Percentiles rank a stretch among this genome's conserved stretches.
These are phyloP conservation scores for Parachaetomium inaequale DNA, from an alignment of 495 filamentous ascomycete genomes.

Conservation along the genomic window DNA sequence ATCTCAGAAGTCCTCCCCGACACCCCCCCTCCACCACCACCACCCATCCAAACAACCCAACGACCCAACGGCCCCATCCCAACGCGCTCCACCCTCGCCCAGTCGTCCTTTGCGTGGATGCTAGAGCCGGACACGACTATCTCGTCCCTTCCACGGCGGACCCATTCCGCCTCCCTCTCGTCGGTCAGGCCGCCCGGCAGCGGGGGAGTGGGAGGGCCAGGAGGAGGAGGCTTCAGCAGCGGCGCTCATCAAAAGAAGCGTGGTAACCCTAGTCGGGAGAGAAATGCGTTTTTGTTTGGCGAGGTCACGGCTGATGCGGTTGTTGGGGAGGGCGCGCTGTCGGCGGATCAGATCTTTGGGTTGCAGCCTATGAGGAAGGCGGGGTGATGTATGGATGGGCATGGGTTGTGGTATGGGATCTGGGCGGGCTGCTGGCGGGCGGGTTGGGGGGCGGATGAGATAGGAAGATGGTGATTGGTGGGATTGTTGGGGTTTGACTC, in stretches of 20 bases:
- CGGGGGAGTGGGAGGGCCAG: background rate
- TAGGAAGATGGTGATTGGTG: background rate
- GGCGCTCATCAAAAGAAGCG: slow-evolving; percentile 32
- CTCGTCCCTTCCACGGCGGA: slow-evolving; percentile 13
- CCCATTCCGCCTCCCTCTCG: slow-evolving; percentile 5
- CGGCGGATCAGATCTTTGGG: slow-evolving; percentile 45
- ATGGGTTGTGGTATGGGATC: background rate
- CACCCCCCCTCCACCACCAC: slow-evolving; percentile 11
- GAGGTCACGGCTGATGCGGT: slow-evolving; percentile 39
- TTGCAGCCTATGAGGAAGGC: slow-evolving; percentile 41
- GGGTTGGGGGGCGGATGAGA: background rate
- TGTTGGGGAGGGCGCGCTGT: slow-evolving; percentile 19
- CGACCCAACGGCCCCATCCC: slow-evolving; percentile 42
- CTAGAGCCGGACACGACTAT: slow-evolving; percentile 54
- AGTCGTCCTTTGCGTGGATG: slow-evolving; percentile 96
- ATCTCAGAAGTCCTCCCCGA: slow-evolving; percentile 9
- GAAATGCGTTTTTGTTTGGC: slow-evolving; percentile 56
- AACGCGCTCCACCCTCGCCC: slow-evolving; percentile 65
- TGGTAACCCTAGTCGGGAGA: slow-evolving; percentile 45
- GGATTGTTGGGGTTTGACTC: background rate
- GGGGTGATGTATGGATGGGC: background rate
- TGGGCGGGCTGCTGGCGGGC: background rate
- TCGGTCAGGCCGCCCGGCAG: slow-evolving; percentile 20
- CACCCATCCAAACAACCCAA: slow-evolving; percentile 13
- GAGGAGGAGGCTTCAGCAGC: background rate